Percentiles rank a stretch among this genome's conserved stretches.
phyloP scores from a whole-genome alignment of 2,329 filamentous ascomycete genomes.

The Ceratocystiopsis sp. region DNA sequence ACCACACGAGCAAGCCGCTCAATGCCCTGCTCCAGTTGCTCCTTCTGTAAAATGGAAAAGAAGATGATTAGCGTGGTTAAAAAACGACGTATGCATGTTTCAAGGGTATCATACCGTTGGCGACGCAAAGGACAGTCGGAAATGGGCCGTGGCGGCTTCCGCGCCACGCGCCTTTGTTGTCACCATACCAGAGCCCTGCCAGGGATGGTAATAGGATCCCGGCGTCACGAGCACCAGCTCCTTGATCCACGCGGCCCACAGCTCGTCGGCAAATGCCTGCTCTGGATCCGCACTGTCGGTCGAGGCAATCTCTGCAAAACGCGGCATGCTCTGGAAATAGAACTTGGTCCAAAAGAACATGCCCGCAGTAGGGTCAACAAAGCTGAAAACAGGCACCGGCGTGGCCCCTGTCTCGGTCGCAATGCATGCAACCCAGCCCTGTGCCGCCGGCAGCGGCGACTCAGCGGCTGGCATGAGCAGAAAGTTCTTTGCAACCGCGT shows the following conservation, averaged over 20 bases:
- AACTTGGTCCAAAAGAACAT: conserved; percentile 19
- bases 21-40: conserved; percentile 8
- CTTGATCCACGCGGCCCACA: conserved; percentile 8
- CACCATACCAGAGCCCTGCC: conserved; percentile 14
- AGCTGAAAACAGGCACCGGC: conserved; percentile 14
- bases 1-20: conserved; percentile 4
- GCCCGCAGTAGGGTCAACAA: conserved; percentile 14
- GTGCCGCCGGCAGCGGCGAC: conserved; percentile 5
- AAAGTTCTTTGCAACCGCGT: conserved; percentile 25
- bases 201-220: conserved; percentile 17
- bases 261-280: conserved; percentile 10
- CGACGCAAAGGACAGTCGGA: conserved; percentile 15
- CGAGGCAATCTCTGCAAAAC: background rate
- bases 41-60: conserved; percentile 7
- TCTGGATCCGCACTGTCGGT: conserved; percentile 9
- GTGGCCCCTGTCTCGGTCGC: background rate
- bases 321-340: conserved; percentile 8
- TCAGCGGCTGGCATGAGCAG: conserved; percentile 8
- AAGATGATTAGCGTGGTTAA: background rate
- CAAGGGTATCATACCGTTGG: conserved; percentile 11
- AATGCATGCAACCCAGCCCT: conserved; percentile 12
- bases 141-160: conserved; percentile 12
- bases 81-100: background rate
- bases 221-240: conserved; percentile 15
- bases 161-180: conserved; percentile 12